phyloP scores from a whole-genome alignment of 1,284 basidiomycete genomes.

The Ceratobasidium sp. region DNA sequence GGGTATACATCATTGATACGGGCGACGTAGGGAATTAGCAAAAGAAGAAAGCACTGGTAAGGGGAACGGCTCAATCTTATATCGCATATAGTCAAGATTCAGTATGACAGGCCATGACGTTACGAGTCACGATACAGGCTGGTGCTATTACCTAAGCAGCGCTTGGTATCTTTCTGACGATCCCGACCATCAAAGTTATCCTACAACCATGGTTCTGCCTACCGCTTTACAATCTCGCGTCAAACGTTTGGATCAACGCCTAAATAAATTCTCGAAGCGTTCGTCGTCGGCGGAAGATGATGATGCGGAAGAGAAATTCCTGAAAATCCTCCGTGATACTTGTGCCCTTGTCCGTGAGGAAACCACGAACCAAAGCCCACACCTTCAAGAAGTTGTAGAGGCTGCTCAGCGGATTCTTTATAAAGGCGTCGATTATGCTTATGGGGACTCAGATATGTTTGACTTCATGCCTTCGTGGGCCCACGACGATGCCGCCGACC shows the following conservation, averaged over 20 bases:
- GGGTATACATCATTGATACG: too few relatives aligned
- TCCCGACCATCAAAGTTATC: too few relatives aligned
- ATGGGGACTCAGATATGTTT: constrained; percentile 11
- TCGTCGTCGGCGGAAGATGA: neutral
- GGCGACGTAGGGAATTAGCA: too few relatives aligned
- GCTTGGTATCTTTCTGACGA: too few relatives aligned
- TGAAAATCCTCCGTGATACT: constrained; percentile 16
- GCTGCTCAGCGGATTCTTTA: neutral
- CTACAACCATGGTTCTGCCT: neutral
- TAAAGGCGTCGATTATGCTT: constrained; percentile 10
- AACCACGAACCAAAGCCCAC: neutral
- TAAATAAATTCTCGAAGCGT: neutral
- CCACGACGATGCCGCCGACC: constrained; percentile 4
- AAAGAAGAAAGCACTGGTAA: too few relatives aligned
- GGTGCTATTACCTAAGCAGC: too few relatives aligned
- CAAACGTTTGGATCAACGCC: neutral
- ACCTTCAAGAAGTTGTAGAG: constrained; percentile 19
- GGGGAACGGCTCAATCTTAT: too few relatives aligned
- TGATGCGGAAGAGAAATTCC: neutral
- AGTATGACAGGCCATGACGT: too few relatives aligned
- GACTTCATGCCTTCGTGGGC: constrained; percentile 42
- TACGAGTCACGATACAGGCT: neutral
- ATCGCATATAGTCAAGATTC: too few relatives aligned
- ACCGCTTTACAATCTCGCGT: neutral
- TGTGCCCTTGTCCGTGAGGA: constrained; percentile 28